phyloP scores from a whole-genome alignment of 2,329 filamentous ascomycete species.

The Paracamarosporium sp. region DNA sequence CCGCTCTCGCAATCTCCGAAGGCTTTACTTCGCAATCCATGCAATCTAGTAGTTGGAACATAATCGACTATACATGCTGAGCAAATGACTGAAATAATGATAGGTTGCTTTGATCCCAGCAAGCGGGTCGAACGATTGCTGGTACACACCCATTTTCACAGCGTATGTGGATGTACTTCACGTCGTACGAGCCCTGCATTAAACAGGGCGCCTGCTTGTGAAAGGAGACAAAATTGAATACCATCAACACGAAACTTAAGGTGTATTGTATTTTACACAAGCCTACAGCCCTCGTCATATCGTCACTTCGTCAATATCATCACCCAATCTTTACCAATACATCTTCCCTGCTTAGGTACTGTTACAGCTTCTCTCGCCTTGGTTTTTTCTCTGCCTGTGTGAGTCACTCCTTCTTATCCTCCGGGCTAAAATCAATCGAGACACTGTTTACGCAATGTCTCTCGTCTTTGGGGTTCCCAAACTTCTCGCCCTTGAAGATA shows the following conservation, averaged over 20 bases:
- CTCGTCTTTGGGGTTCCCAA: constrained; percentile 87
- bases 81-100: no score
- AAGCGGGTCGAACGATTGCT: no score
- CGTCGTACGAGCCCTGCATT: no score
- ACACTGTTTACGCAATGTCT: constrained; percentile 96
- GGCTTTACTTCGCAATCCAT: no score
- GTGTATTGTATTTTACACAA: neutral
- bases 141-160: no score
- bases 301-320: neutral
- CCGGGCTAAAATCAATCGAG: constrained; percentile 81
- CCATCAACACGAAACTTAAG: neutral
- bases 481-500: constrained; percentile 91
- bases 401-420: constrained; percentile 58
- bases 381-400: neutral
- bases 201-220: no score
- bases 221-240: neutral
- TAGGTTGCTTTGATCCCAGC: no score
- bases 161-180: no score
- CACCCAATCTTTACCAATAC: neutral
- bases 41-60: no score
- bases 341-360: neutral
- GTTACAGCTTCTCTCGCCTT: neutral
- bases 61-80: no score
- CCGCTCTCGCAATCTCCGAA: no score
- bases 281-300: neutral